phyloP scores from a whole-genome alignment of 176 grass and related monocot species.

The Musa beccarii region DNA sequence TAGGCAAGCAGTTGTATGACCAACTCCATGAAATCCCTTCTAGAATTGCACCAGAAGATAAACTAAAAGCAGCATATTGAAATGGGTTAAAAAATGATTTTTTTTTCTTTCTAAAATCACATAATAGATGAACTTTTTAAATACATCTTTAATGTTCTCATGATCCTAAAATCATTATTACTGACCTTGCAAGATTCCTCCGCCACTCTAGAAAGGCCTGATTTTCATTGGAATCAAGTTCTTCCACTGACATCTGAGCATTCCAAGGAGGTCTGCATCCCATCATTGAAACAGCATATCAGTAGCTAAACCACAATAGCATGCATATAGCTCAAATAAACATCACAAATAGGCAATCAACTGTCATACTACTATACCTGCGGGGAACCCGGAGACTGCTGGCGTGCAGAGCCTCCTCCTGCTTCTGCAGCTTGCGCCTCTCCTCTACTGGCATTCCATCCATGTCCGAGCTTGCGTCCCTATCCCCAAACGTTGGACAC shows the following conservation, averaged over 20 bases:
- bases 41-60: neutral
- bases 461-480: slow-evolving; percentile 32
- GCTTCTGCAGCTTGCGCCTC: slow-evolving; percentile 45
- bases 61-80: neutral
- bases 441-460: slow-evolving; percentile 38
- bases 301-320: neutral
- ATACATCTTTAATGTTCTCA: neutral
- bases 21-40: no score
- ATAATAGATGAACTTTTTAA: neutral
- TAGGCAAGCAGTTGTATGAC: no score
- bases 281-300: neutral
- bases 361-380: slow-evolving; percentile 31
- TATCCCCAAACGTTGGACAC: neutral
- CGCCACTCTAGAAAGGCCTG: slow-evolving; percentile 73
- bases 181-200: slow-evolving; percentile 72
- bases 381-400: slow-evolving; percentile 61
- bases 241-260: slow-evolving; percentile 58
- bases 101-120: neutral
- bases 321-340: neutral
- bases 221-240: slow-evolving; percentile 63
- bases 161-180: neutral
- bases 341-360: neutral
- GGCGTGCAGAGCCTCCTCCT: slow-evolving; percentile 69
- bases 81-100: neutral
- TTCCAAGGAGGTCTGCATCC: slow-evolving; percentile 57